phyloP scores from a whole-genome alignment of 176 grass and related monocot species.

The Aechmea fasciata region DNA sequence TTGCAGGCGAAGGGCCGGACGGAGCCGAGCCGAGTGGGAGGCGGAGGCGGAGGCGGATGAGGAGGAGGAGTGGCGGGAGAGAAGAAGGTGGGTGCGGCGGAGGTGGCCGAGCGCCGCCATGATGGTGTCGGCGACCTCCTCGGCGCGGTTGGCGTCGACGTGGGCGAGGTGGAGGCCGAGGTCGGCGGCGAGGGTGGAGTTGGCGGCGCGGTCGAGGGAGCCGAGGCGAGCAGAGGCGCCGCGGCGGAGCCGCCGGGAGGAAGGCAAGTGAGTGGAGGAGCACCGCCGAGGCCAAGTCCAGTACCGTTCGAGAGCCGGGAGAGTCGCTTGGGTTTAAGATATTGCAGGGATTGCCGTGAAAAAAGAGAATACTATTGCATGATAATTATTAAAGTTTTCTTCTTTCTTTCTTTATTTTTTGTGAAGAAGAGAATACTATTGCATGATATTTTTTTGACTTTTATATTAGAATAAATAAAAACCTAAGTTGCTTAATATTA shows the following conservation, averaged over 20 bases:
- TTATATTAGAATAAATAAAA: no score
- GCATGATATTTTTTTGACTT: no score
- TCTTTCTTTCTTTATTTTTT: no score
- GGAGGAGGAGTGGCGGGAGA: constrained; percentile 57
- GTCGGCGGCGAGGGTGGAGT: constrained; percentile 60
- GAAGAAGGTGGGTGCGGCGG: constrained; percentile 66
- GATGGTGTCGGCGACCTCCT: constrained; percentile 93
- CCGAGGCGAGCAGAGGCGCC: constrained; percentile 80
- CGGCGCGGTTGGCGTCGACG: constrained; percentile 71
- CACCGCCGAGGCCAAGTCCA: constrained; percentile 59
- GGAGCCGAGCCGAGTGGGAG: constrained; percentile 45
- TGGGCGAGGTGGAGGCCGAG: constrained; percentile 72
- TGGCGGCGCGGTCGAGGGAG: constrained; percentile 63
- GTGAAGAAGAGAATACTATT: no score
- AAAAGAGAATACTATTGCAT: no score
- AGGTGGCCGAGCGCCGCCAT: constrained; percentile 85
- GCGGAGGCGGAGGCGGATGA: constrained; percentile 46
- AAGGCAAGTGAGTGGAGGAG: constrained; percentile 65
- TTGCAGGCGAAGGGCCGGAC: constrained; percentile 76
- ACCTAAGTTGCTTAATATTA: no score
- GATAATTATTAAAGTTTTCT: no score
- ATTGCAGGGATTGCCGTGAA: no score
- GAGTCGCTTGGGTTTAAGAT: no score
- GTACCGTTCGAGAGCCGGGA: constrained; percentile 38
- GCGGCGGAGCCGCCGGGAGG: constrained; percentile 70